Evolutionary conservation across 768 basidiomycete genomes (phyloP).

Genomic region (Amanita muscaria): DNA sequence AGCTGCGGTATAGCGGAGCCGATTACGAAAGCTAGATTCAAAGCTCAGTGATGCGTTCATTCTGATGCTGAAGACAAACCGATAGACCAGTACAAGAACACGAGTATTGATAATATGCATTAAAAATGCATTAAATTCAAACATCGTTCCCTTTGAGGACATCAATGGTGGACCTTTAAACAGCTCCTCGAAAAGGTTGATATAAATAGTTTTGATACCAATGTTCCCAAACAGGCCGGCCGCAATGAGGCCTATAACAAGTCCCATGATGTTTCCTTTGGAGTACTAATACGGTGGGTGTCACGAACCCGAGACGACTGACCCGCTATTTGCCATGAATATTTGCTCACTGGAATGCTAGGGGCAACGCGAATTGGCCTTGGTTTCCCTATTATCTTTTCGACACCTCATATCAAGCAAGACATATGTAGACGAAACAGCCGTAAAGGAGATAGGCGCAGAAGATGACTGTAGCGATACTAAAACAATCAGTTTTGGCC

Average conservation of each 20-base stretch:
- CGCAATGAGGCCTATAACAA: slow-evolving; percentile 48
- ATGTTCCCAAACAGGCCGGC: slow-evolving; percentile 60
- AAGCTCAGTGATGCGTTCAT: slow-evolving; percentile 44
- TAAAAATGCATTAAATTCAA: slow-evolving; percentile 38
- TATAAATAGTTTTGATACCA: slow-evolving; percentile 51
- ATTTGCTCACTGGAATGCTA: slow-evolving; percentile 38
- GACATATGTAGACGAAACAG: slow-evolving; percentile 36
- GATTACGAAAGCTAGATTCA: slow-evolving; percentile 33
- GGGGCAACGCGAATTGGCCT: slow-evolving; percentile 48
- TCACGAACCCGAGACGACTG: slow-evolving; percentile 9
- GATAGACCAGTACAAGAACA: slow-evolving; percentile 31
- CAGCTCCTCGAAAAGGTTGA: slow-evolving; percentile 41
- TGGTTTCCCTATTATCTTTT: slow-evolving; percentile 36
- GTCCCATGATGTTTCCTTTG: slow-evolving; percentile 36
- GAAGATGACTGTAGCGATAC: slow-evolving; percentile 30
- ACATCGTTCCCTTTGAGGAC: slow-evolving; percentile 27
- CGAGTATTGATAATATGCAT: slow-evolving; percentile 20
- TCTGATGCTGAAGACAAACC: slow-evolving; percentile 48
- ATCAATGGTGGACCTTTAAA: slow-evolving; percentile 44
- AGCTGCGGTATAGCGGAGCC: slow-evolving; percentile 55
- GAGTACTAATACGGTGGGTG: background rate
- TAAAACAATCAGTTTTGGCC: too few relatives aligned
- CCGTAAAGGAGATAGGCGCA: slow-evolving; percentile 51
- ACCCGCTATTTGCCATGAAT: slow-evolving; percentile 40
- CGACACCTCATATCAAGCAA: background rate